phyloP scores from a whole-genome alignment of 1,284 basidiomycete species.

The Tilletia walkeri region DNA sequence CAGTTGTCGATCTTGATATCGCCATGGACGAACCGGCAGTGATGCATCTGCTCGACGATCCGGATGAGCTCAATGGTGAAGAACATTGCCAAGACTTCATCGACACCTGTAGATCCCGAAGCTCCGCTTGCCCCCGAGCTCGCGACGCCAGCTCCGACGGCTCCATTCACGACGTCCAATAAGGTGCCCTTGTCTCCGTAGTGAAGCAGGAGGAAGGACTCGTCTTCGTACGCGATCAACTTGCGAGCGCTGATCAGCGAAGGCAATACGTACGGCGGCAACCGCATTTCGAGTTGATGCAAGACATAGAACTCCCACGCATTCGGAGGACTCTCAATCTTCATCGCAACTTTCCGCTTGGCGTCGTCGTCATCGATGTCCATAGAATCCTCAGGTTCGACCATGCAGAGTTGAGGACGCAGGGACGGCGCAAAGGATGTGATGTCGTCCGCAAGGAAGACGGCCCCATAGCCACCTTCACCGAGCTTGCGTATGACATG shows the following conservation, averaged over 20 bases:
- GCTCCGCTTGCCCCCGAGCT: slow-evolving; percentile 63
- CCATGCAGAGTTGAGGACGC: slow-evolving; percentile 19
- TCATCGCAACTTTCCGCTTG: slow-evolving; percentile 74
- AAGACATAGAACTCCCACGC: slow-evolving; percentile 92
- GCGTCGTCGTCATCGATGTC: slow-evolving; percentile 64
- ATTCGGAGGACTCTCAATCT: slow-evolving; percentile 83
- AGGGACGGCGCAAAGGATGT: slow-evolving; percentile 32
- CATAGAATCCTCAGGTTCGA: slow-evolving; percentile 61
- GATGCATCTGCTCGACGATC: slow-evolving; percentile 78
- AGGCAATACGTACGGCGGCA: slow-evolving; percentile 20
- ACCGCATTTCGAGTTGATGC: slow-evolving; percentile 68
- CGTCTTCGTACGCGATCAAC: slow-evolving; percentile 62
- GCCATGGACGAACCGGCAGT: slow-evolving; percentile 83
- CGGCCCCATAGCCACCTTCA: slow-evolving; percentile 92
- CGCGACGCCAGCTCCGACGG: slow-evolving; percentile 58
- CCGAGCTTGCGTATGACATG: slow-evolving; percentile 82
- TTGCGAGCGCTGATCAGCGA: slow-evolving; percentile 46
- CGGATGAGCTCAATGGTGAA: slow-evolving; percentile 87
- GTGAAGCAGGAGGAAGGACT: slow-evolving; percentile 85
- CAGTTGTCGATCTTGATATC: slow-evolving; percentile 99
- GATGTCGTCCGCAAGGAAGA: slow-evolving; percentile 70
- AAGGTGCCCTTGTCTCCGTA: slow-evolving; percentile 87
- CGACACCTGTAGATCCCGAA: slow-evolving; percentile 61
- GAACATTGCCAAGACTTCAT: slow-evolving; percentile 92
- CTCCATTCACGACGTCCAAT: slow-evolving; percentile 83